These are phyloP conservation scores for Diutina pseudorugosa DNA, from an alignment of 1,139 yeast species.

Conservation along the genomic window DNA sequence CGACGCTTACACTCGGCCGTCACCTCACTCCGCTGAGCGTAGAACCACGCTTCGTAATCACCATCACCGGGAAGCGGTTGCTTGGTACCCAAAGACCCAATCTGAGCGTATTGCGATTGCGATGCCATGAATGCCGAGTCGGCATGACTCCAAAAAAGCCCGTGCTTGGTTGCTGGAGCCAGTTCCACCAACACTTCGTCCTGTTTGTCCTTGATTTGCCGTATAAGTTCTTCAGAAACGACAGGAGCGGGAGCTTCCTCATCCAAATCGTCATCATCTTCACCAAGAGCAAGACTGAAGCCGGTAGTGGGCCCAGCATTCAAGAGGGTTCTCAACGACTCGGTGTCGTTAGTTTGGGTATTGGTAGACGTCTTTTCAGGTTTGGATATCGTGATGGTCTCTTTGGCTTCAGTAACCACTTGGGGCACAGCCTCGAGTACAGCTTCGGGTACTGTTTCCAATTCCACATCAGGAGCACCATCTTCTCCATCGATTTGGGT, in stretches of 20 bases:
- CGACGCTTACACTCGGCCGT: slow-evolving; percentile 65
- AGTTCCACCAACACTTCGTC: slow-evolving; percentile 11
- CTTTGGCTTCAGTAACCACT: no score
- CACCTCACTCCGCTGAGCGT: slow-evolving; percentile 73
- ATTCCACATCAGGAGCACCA: no score
- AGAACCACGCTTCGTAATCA: slow-evolving; percentile 66
- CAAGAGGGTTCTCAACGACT: neutral
- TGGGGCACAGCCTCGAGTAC: no score
- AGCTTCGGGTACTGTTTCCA: no score
- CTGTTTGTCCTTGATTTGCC: slow-evolving; percentile 21
- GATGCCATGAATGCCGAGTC: slow-evolving; percentile 81
- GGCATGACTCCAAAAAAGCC: slow-evolving; percentile 71
- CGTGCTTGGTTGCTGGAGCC: slow-evolving; percentile 14
- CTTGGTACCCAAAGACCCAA: slow-evolving; percentile 23
- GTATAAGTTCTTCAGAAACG: slow-evolving; percentile 12
- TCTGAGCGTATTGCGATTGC: slow-evolving; percentile 63
- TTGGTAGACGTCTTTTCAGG: neutral
- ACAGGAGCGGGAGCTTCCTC: slow-evolving; percentile 13
- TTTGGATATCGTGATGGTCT: no score
- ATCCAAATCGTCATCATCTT: slow-evolving; percentile 21
- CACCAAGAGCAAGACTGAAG: slow-evolving; percentile 22
- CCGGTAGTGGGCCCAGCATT: slow-evolving; percentile 6
- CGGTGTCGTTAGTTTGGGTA: neutral
- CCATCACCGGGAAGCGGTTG: slow-evolving; percentile 23
- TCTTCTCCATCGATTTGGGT: neutral